Evolutionary conservation across 305 asterid genomes (phyloP), one percentile per base, ranked within the genome.

Genomic region (Solanum aculeatissimum): DNA sequence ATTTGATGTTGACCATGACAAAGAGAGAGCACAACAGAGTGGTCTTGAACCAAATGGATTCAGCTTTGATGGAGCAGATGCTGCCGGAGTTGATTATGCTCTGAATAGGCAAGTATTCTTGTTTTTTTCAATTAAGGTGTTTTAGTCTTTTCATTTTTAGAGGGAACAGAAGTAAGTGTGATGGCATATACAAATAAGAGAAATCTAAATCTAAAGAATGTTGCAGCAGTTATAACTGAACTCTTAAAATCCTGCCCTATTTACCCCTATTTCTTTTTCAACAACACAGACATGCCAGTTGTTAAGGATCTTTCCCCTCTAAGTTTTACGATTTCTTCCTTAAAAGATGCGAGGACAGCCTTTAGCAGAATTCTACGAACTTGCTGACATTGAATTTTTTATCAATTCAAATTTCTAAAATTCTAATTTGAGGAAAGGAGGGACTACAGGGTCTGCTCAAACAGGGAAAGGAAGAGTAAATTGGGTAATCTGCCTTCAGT

Each of bases 11-110:
- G 99, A 94, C 90, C 94, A 97, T 84, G 99, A 94, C 84, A 87
- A 85, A 85, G 98, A 93, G 87, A 90, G 99, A 92, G 99, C 99
- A 70, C 86, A 90, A 86, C 93, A 91, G 43, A 43, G 80, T 57
- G 97, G 98, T 70, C 93, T 97, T 86, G 96, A 93, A 86, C 95
- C 99, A 40, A 97, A 97, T 86, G 99, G 99, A 84, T 97, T 97
- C 86, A 95, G 80, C 87, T 97, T 97, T 82, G 98, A 97, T 54
- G 99, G 99, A 74, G 99, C 99, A 49, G 99, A 97, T 91, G 92
- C 92, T 63, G 94, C 92, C 70, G 99, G 99, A 45, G 97, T 97
- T 60, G 99, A 97, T 91, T 94, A 95, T 90, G 98, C 99, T 84
- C 94, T 95, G 62, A 93, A 97, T 86, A 93, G 99, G 99, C 95